phyloP scores from a whole-genome alignment of 73 alveolate genomes.

The Paramecium sonneborni region DNA sequence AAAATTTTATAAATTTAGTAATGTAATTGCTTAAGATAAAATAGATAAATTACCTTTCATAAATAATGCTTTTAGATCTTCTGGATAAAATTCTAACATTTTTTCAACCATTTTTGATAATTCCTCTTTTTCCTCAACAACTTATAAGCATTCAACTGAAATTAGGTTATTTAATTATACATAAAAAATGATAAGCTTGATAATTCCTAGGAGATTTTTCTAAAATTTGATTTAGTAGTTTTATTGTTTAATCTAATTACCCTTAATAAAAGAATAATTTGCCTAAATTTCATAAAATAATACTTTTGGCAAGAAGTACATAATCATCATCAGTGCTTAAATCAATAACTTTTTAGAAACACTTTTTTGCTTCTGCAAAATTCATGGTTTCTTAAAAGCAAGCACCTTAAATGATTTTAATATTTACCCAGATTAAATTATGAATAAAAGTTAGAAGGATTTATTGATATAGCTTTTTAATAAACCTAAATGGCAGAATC shows the following conservation, averaged over 20 bases:
- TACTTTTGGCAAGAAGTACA: neutral
- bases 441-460: neutral
- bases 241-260: too few species aligned
- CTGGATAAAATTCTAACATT: neutral
- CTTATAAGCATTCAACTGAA: neutral
- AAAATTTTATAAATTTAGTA: too few species aligned
- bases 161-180: too few species aligned
- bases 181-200: too few species aligned
- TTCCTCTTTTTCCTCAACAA: too few species aligned
- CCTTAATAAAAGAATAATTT: too few species aligned
- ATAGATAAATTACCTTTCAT: neutral
- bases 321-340: neutral
- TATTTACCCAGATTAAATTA: neutral
- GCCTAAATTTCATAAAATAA: neutral
- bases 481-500: neutral
- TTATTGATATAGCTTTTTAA: neutral
- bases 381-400: neutral
- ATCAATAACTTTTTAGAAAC: neutral
- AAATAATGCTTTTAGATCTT: neutral
- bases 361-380: neutral
- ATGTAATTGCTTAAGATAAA: neutral
- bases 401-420: neutral
- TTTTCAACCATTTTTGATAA: too few species aligned
- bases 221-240: too few species aligned
- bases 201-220: neutral